Evolutionary conservation across 2,329 filamentous ascomycete genomes (phyloP), one percentile per base, ranked within the genome.

Genomic region (Penicillium psychrosexuale): DNA sequence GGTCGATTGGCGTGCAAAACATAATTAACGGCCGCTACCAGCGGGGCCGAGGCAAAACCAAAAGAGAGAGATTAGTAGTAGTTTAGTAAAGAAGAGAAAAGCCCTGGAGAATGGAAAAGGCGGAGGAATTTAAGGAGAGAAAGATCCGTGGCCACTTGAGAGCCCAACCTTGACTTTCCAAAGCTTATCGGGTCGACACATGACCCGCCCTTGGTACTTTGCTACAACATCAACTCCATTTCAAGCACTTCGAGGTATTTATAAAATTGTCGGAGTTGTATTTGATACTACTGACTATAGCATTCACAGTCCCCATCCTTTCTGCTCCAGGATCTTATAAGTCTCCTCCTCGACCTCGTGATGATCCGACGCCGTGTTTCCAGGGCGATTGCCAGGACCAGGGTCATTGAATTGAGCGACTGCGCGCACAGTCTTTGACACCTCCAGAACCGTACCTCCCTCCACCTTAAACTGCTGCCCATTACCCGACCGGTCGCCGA

Each of bases 381-480:
- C 82, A 31, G 69, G 66, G 42, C 67, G 68, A 27, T 72, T 73
- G 15, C 70, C 70, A 3, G 82, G 82, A 0, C 82, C 82, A 0
- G 80, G 78, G 64, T 85, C 82, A 56, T 81, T 80, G 49, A 77
- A 77, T 55, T 74, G 69, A 55, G 72, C 70, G 1, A 85, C 82
- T 39, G 71, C 67, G 43, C 83, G 75, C 45, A 81, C 80, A 37
- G 76, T 76, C 61, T 80, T 79, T 3, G 79, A 78, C 1, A 86
- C 80, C 67, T 86, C 83, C 39, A 85, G 62, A 15, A 85, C 75
- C 15, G 75, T 80, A 0, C 82, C 81, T 3, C 78, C 81, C 2
- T 66, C 66, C 39, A 83, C 65, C 3, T 56, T 61, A 47, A 70
- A 73, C 39, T 67, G 65, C 7, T 53, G 61, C 1, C 66, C 71